These are phyloP conservation scores for Emericellopsis cladophorae DNA, from an alignment of 2,329 filamentous ascomycete species.

Conservation along the genomic window DNA sequence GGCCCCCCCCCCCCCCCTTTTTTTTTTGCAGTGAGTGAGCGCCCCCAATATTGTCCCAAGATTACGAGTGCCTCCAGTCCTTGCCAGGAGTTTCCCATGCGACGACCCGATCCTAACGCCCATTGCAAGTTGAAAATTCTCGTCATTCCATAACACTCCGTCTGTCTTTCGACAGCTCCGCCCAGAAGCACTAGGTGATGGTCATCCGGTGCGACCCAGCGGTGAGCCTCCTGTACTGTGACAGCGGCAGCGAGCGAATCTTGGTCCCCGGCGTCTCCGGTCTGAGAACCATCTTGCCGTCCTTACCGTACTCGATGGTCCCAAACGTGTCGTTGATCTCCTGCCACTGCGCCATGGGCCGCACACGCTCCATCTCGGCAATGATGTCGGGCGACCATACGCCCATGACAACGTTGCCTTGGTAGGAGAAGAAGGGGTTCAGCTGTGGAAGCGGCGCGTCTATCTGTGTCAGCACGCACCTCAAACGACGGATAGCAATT, in stretches of 20 bases:
- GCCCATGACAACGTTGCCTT: slow-evolving; percentile 48
- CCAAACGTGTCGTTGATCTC: slow-evolving; percentile 54
- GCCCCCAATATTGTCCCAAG: too few species aligned
- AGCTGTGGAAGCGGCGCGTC: slow-evolving; percentile 58
- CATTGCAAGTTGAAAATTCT: background rate
- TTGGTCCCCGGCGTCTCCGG: slow-evolving; percentile 39
- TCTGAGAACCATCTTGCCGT: slow-evolving; percentile 42
- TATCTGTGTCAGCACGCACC: slow-evolving; percentile 14
- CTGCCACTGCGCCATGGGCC: slow-evolving; percentile 45
- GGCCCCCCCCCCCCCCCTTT: too few species aligned
- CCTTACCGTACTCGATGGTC: slow-evolving; percentile 44
- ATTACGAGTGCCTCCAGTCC: too few species aligned
- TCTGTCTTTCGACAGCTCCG: background rate
- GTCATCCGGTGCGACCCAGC: slow-evolving; percentile 17
- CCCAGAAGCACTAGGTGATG: slow-evolving; percentile 13
- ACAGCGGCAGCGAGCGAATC: slow-evolving; percentile 42
- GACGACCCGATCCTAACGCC: too few species aligned
- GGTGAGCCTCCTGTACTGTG: slow-evolving; percentile 39
- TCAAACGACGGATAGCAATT: background rate
- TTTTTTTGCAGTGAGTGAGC: too few species aligned
- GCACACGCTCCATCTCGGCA: slow-evolving; percentile 41
- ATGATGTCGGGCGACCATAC: slow-evolving; percentile 63
- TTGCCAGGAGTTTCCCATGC: too few species aligned
- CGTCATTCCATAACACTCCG: background rate
- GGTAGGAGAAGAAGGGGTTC: slow-evolving; percentile 60